These are phyloP conservation scores for Phytophthora ramorum DNA, from an alignment of 352 stramenopile species.

Conservation along the genomic window DNA sequence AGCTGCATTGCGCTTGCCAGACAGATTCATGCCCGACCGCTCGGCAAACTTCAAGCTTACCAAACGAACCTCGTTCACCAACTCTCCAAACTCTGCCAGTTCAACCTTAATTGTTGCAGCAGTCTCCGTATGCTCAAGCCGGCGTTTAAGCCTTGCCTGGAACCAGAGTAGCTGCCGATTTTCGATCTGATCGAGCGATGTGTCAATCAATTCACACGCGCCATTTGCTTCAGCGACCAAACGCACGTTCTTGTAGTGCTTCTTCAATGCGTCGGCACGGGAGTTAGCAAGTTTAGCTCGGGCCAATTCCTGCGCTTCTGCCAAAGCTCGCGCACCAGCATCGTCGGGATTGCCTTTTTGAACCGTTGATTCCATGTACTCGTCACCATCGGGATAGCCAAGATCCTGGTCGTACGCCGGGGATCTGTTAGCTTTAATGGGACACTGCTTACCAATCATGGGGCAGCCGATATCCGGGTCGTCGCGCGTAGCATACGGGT, in stretches of 20 bases:
- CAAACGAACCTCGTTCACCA: constrained; percentile 86
- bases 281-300: constrained; percentile 76
- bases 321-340: constrained; percentile 66
- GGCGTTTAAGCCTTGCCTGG: constrained; percentile 76
- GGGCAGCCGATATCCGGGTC: constrained; percentile 84
- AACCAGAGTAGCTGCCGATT: constrained; percentile 78
- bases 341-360: constrained; percentile 78
- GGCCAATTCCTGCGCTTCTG: constrained; percentile 70
- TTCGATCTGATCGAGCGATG: constrained; percentile 80
- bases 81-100: constrained; percentile 77
- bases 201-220: constrained; percentile 77
- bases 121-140: constrained; percentile 74
- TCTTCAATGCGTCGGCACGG: constrained; percentile 80
- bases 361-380: constrained; percentile 79
- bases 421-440: constrained; percentile 84
- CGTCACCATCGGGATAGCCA: constrained; percentile 81
- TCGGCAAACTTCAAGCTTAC: constrained; percentile 83
- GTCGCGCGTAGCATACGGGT: constrained; percentile 88
- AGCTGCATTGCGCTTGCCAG: constrained; percentile 77
- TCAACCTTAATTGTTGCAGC: constrained; percentile 90
- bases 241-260: constrained; percentile 89
- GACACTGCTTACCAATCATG: constrained; percentile 92
- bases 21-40: constrained; percentile 87
- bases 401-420: constrained; percentile 83
- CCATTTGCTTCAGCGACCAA: constrained; percentile 85